Conservation (phyloP, 2,329 filamentous ascomycete genomes). For the Fusarium sp. region DNA sequence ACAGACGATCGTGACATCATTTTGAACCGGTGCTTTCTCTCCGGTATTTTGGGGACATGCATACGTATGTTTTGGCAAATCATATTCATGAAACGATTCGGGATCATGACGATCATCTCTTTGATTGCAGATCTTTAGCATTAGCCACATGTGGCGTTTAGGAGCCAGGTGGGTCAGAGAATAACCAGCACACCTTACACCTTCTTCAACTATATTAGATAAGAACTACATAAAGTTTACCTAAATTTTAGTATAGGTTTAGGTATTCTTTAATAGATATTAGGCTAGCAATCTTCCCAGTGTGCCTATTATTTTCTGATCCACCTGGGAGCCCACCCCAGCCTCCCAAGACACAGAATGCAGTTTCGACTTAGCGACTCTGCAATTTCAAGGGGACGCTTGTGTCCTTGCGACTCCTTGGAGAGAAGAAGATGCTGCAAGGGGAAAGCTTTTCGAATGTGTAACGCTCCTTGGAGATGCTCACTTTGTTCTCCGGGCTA, state of each 20-base stretch:
- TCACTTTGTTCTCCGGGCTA: too few relatives aligned
- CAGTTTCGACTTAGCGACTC: not conserved
- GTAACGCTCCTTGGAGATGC: too few relatives aligned
- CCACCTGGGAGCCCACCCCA: too few relatives aligned
- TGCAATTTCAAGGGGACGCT: not conserved
- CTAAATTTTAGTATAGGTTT: too few relatives aligned
- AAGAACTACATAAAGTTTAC: too few relatives aligned
- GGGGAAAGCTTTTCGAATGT: not conserved
- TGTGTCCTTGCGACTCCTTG: too few relatives aligned
- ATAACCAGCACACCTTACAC: too few relatives aligned
- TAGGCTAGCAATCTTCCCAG: too few relatives aligned
- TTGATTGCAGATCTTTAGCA: constrained; percentile 22
- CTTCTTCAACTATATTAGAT: too few relatives aligned
- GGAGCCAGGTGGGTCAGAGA: too few relatives aligned
- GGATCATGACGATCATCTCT: constrained; percentile 27
- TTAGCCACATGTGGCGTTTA: constrained; percentile 33
- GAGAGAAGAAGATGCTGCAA: not conserved
- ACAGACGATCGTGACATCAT: constrained; percentile 45
- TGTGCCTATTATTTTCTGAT: too few relatives aligned
- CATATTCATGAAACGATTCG: constrained; percentile 11
- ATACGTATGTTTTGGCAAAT: constrained; percentile 19
- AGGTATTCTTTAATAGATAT: too few relatives aligned
- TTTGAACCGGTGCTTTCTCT: constrained; percentile 31
- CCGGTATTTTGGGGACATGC: constrained; percentile 21
- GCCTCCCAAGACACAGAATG: not conserved